Percentiles rank a stretch among this genome's conserved stretches.
Evolutionary conservation across 345 rosid genomes (phyloP).

Genomic region (Clarkia xantiana): DNA sequence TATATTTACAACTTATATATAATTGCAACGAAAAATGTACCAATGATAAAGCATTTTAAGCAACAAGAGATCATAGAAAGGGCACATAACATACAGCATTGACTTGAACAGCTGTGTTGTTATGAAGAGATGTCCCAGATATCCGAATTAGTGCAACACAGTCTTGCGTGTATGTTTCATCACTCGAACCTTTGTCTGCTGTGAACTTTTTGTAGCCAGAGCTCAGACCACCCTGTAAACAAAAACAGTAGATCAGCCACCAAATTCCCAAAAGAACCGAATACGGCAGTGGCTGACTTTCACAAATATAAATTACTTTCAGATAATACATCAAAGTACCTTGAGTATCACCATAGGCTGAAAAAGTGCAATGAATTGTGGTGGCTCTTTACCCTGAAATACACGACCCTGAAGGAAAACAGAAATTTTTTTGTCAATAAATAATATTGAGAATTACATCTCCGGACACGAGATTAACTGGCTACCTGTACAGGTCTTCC

Average conservation of each 20-base stretch:
- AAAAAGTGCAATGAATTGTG: conserved; percentile 82
- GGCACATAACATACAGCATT: conserved; percentile 43
- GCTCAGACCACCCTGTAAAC: conserved; percentile 75
- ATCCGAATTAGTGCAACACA: conserved; percentile 66
- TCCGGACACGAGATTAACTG: conserved; percentile 2
- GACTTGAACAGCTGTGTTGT: conserved; percentile 61
- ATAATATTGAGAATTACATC: not conserved
- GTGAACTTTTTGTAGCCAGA: conserved; percentile 61
- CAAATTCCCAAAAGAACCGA: not conserved
- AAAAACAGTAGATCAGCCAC: not conserved
- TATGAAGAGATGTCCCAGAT: conserved; percentile 65
- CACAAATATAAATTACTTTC: no score
- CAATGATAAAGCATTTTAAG: no score
- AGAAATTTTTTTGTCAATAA: not conserved
- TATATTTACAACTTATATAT: no score
- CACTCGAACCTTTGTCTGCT: conserved; percentile 49
- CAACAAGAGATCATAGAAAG: not conserved
- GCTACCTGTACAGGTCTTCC: conserved; percentile 93
- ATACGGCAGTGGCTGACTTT: no score
- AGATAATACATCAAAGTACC: conserved; percentile 30
- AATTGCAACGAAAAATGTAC: no score
- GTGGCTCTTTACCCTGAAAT: conserved; percentile 92
- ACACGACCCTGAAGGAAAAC: conserved; percentile 49
- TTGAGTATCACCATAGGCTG: conserved; percentile 84
- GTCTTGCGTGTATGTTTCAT: conserved; percentile 61